These are phyloP conservation scores for Hansfordia pulvinata DNA, from an alignment of 2,329 filamentous ascomycete genomes.

Conservation along the genomic window DNA sequence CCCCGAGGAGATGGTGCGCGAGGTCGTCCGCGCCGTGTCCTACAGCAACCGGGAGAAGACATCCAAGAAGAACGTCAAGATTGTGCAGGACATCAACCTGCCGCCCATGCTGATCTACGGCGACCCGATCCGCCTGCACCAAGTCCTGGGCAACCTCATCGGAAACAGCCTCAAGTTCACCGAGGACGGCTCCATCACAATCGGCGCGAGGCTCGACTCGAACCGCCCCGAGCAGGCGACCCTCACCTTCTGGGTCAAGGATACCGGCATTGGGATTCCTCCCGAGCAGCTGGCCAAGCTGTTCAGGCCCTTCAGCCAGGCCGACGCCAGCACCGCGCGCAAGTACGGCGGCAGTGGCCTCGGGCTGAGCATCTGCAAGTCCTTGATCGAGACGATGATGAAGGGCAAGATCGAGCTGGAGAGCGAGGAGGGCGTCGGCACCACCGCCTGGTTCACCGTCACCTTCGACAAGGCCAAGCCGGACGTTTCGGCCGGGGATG, in stretches of 20 bases:
- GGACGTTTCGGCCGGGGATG: constrained; percentile 43
- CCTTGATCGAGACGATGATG: constrained; percentile 85
- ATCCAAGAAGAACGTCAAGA: constrained; percentile 47
- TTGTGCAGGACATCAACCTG: constrained; percentile 56
- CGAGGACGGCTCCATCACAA: constrained; percentile 71
- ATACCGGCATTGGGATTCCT: constrained; percentile 86
- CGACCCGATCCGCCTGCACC: constrained; percentile 52
- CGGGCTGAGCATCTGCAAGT: constrained; percentile 88
- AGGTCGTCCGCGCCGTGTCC: constrained; percentile 51
- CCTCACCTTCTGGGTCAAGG: constrained; percentile 73
- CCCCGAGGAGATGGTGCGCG: constrained; percentile 51
- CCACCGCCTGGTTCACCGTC: constrained; percentile 65
- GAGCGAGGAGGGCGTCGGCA: constrained; percentile 59
- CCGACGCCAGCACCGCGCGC: constrained; percentile 77
- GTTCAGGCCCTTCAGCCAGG: constrained; percentile 87
- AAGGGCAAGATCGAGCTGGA: constrained; percentile 74
- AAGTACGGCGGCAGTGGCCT: constrained; percentile 89
- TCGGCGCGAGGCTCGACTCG: constrained; percentile 58
- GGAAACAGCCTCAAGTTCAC: constrained; percentile 94
- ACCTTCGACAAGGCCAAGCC: constrained; percentile 70
- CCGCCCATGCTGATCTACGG: constrained; percentile 61
- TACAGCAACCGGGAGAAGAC: constrained; percentile 53
- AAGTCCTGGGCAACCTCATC: constrained; percentile 69
- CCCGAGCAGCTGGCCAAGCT: constrained; percentile 71
- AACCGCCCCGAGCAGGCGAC: constrained; percentile 59